phyloP scores from a whole-genome alignment of 805 yeast genomes.

The Yamadazyma sp. region DNA sequence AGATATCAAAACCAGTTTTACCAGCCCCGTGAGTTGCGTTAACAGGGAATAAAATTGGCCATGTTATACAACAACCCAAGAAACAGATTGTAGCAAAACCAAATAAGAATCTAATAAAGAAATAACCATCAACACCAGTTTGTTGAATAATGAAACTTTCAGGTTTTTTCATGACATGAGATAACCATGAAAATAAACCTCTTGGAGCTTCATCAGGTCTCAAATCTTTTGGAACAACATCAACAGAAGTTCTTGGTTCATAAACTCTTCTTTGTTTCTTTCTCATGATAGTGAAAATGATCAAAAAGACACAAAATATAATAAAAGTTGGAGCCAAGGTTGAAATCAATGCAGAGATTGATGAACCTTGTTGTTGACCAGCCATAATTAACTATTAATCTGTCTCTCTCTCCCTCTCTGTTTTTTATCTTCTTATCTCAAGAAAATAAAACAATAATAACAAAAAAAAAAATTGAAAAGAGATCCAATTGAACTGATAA shows the following conservation, averaged over 20 bases:
- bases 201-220: constrained; percentile 41
- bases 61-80: constrained; percentile 50
- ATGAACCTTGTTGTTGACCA: constrained; percentile 7
- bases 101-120: constrained; percentile 63
- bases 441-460: too few species aligned
- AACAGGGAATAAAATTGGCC: constrained; percentile 72
- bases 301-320: constrained; percentile 38
- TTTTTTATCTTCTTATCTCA: neutral
- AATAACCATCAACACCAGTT: constrained; percentile 73
- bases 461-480: too few species aligned
- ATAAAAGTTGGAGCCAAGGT: constrained; percentile 44
- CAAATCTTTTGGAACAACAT: constrained; percentile 44
- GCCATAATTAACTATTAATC: constrained; percentile 3
- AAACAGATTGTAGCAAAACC: constrained; percentile 52
- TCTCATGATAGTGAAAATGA: constrained; percentile 39
- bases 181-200: constrained; percentile 55
- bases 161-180: constrained; percentile 49
- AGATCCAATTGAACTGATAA: too few species aligned
- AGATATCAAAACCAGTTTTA: constrained; percentile 57
- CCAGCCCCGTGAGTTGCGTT: constrained; percentile 53
- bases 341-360: constrained; percentile 48
- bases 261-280: constrained; percentile 47
- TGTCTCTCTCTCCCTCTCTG: neutral
- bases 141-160: constrained; percentile 65
- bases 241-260: constrained; percentile 48